These are phyloP conservation scores for Ganoderma multipileum DNA, from an alignment of 1,284 basidiomycete species.

Conservation along the genomic window DNA sequence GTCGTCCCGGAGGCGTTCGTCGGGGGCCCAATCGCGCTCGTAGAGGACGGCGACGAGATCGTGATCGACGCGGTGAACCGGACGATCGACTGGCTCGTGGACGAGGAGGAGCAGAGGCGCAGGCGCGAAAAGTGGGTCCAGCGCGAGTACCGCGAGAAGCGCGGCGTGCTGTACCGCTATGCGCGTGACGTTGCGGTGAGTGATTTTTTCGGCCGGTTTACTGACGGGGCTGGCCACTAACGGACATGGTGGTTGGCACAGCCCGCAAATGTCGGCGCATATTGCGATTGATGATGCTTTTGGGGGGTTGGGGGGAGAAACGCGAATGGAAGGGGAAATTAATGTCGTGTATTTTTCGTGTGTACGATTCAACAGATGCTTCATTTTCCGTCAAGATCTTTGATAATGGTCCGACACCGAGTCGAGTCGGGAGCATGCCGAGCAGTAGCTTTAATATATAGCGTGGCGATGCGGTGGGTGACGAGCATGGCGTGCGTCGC, in stretches of 20 bases:
- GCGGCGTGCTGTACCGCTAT: constrained; percentile 77
- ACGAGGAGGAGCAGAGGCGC: constrained; percentile 77
- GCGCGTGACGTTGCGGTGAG: constrained; percentile 83
- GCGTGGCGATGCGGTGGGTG: too few relatives aligned
- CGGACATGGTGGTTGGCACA: constrained; percentile 35
- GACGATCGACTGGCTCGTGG: constrained; percentile 84
- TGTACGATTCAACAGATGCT: constrained; percentile 10
- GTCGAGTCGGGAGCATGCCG: background rate
- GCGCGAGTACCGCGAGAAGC: constrained; percentile 69
- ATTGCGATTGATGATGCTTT: constrained; percentile 62
- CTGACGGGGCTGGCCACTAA: background rate
- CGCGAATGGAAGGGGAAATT: background rate
- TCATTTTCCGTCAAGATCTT: background rate
- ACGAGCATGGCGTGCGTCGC: background rate
- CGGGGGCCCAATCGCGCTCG: constrained; percentile 95
- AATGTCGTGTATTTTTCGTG: constrained; percentile 21
- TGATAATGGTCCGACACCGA: background rate
- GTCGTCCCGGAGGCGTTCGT: constrained; percentile 92
- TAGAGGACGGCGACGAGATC: constrained; percentile 91
- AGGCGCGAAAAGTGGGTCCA: constrained; percentile 79
- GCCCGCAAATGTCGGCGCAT: constrained; percentile 82
- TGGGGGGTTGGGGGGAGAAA: constrained; percentile 1
- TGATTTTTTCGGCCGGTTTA: constrained; percentile 23
- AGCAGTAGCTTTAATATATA: too few relatives aligned
- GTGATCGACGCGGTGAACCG: constrained; percentile 83